Evolutionary conservation across 2,329 filamentous ascomycete genomes (phyloP).

Genomic region (Rutstroemia sp.): DNA sequence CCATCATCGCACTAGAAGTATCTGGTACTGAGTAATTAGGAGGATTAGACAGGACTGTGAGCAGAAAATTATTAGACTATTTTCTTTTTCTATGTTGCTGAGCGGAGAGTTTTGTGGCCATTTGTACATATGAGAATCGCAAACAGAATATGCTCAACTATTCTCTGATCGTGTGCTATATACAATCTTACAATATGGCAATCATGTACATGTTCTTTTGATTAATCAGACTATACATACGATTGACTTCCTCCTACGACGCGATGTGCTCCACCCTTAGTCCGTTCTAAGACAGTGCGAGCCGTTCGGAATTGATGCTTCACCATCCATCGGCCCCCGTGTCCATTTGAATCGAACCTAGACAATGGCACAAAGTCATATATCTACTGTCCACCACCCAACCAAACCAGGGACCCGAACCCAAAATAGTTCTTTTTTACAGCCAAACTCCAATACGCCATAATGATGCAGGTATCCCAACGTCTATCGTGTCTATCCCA

Average conservation of each 20-base stretch:
- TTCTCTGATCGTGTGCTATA: no score
- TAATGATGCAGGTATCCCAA: conserved; percentile 1
- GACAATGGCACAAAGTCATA: not conserved
- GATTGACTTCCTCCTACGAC: no score
- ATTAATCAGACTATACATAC: no score
- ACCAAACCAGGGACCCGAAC: not conserved
- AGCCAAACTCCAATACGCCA: conserved; percentile 4
- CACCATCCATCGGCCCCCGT: no score
- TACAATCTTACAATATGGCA: no score
- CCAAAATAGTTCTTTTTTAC: not conserved
- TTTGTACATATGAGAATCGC: no score
- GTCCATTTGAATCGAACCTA: no score
- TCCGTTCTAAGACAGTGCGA: no score
- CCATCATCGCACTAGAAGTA: conserved; percentile 85
- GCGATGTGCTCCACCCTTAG: no score
- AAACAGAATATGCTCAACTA: no score
- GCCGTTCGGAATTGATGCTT: no score
- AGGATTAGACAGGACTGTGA: not conserved
- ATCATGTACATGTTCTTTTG: no score
- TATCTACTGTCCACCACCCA: not conserved
- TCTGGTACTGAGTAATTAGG: conserved; percentile 65
- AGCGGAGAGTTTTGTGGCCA: not conserved
- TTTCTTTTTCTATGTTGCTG: not conserved
- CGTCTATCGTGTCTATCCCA: conserved; percentile 1
- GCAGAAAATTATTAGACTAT: not conserved